A percentile compares a stretch with the other conserved stretches of the same genome.
These are phyloP conservation scores for Chlamydomonas urium DNA, from an alignment of 139 green algal species.

Conservation along the genomic window DNA sequence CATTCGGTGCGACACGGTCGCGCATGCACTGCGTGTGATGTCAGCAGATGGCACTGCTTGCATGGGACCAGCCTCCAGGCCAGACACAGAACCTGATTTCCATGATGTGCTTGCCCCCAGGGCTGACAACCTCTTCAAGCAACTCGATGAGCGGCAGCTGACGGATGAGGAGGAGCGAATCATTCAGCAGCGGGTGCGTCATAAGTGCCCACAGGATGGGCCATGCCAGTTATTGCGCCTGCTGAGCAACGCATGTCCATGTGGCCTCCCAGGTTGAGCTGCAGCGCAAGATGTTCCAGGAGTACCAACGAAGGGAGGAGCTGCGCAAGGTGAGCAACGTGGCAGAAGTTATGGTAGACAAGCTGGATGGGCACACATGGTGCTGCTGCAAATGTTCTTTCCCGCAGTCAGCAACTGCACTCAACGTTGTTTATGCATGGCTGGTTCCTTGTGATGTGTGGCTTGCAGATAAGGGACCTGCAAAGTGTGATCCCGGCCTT, in stretches of 20 bases:
- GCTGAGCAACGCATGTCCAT: background rate
- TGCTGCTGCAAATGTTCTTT: too few relatives aligned
- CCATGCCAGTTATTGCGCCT: too few relatives aligned
- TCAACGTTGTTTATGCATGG: too few relatives aligned
- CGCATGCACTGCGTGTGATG: background rate
- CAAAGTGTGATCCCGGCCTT: slow-evolving; percentile 60
- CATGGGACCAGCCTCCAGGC: background rate
- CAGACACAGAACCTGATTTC: too few relatives aligned
- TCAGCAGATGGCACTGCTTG: background rate
- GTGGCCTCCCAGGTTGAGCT: slow-evolving; percentile 47
- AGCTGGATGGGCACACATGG: too few relatives aligned
- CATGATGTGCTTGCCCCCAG: slow-evolving; percentile 45
- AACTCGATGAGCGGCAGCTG: slow-evolving; percentile 67
- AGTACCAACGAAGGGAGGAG: slow-evolving; percentile 66
- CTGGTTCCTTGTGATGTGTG: too few relatives aligned
- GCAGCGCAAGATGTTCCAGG: slow-evolving; percentile 66
- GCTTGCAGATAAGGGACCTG: too few relatives aligned
- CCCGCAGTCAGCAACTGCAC: too few relatives aligned
- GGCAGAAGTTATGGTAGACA: too few relatives aligned
- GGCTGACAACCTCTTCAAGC: slow-evolving; percentile 73
- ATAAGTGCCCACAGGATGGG: background rate
- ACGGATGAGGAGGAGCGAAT: slow-evolving; percentile 71
- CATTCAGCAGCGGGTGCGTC: slow-evolving; percentile 66
- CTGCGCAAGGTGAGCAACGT: slow-evolving; percentile 61
- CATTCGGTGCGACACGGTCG: slow-evolving; percentile 1